These are phyloP conservation scores for Scytalidium lignicola DNA, from an alignment of 2,329 filamentous ascomycete species.

Conservation along the genomic window DNA sequence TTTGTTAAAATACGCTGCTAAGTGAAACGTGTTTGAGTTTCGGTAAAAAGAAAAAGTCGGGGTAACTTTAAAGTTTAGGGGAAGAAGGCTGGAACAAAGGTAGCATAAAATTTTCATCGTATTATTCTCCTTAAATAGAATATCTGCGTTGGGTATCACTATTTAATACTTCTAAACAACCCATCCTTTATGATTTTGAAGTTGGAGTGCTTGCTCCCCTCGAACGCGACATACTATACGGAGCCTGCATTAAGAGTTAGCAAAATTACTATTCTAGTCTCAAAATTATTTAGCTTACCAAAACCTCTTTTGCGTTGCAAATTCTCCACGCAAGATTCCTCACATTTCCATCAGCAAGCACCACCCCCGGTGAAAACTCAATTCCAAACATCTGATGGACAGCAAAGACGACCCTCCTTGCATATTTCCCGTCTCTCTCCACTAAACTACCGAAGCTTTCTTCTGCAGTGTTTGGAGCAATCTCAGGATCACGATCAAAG, in stretches of 20 bases:
- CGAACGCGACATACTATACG: conserved; percentile 28
- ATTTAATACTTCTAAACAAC: not conserved
- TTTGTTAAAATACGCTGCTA: too few relatives aligned
- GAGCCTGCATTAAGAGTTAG: conserved; percentile 17
- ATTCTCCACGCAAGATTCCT: conserved; percentile 90
- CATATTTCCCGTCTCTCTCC: conserved; percentile 83
- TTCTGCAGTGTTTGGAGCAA: conserved; percentile 73
- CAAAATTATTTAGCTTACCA: conserved; percentile 53
- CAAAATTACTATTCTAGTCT: conserved; percentile 2
- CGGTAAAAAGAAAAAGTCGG: too few relatives aligned
- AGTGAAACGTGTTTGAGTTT: too few relatives aligned
- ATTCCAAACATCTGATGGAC: conserved; percentile 97
- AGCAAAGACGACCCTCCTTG: conserved; percentile 85
- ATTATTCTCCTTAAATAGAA: not conserved
- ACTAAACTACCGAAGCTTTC: conserved; percentile 83
- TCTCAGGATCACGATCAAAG: conserved; percentile 84
- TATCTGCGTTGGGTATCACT: not conserved
- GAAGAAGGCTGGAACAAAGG: too few relatives aligned
- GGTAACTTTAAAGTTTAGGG: too few relatives aligned
- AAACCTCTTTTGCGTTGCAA: conserved; percentile 89
- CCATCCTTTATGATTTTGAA: not conserved
- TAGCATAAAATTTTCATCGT: not conserved
- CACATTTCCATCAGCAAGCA: conserved; percentile 86
- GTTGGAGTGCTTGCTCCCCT: conserved; percentile 24
- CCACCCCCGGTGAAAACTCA: conserved; percentile 88